Base-by-base conservation (phyloP, 1,284 basidiomycete species). In the Xerocomus minutiporus region DNA sequence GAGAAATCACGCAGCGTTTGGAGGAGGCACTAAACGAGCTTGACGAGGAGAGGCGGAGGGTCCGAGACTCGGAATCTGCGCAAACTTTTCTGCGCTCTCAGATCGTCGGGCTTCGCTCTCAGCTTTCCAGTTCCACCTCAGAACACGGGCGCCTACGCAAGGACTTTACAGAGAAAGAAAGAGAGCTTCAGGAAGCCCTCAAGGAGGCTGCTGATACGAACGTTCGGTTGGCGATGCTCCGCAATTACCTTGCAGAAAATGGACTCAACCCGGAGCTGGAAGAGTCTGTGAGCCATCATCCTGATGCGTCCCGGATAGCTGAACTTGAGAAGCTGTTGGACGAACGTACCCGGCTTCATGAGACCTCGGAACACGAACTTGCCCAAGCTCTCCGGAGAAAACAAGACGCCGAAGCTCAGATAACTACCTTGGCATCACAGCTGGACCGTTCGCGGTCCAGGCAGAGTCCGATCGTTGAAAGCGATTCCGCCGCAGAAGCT, bases 181-280 rank as follows among this genome's bases (percentile, higher is more conserved):
- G 76, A 8, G 82, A 87, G 55, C 71, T 92, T 41, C 77, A 75
- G 39, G 86, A 89, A 51, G 84, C 83, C 62, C 67, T 77, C 48
- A 84, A 86, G 65, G 82, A 88, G 43, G 78, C 84, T 2, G 79
- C 88, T 5, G 90, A 93, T 53, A 77, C 85, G 0, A 83, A 83
- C 56, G 76, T 95, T 56, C 90, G 91, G 59, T 74, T 91, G 56
- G 81, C 79, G 34, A 86, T 93, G 75, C 77, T 99, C 56, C 85
- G 92, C 52, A 90, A 85, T 63, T 87, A 97, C 65, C 81, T 98
- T 50, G 83, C 86, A 40, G 97, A 99, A 64, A 88, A 93, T 62
- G 94, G 93, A 8, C 79, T 97, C 48, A 78, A 78, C 29, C 72
- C 88, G 26, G 86, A 89, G 56, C 88, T 91, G 36, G 83, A 84